phyloP scores from a whole-genome alignment of 305 asterid species.

The Rubia peregrina region DNA sequence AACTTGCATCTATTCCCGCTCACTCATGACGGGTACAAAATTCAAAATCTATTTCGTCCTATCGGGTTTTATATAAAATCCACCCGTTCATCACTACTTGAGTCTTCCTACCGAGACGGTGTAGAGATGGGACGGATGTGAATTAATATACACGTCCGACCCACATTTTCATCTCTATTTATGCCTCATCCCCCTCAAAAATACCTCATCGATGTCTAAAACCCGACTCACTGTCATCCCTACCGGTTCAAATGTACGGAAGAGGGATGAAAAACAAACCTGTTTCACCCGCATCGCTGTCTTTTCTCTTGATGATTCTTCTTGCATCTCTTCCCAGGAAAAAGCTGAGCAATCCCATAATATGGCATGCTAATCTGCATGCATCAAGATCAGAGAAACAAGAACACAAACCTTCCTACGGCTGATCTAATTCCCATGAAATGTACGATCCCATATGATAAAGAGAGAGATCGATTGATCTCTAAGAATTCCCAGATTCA shows the following conservation, averaged over 20 bases:
- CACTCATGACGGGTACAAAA: too few species aligned
- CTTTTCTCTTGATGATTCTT: conserved; percentile 66
- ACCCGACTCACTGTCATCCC: too few species aligned
- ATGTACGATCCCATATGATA: background rate
- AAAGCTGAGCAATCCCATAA: conserved; percentile 53
- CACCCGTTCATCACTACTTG: too few species aligned
- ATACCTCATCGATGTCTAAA: too few species aligned
- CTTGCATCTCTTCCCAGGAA: conserved; percentile 40
- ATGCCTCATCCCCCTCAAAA: too few species aligned
- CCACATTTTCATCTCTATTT: too few species aligned
- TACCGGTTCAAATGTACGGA: background rate
- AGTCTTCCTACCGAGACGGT: too few species aligned
- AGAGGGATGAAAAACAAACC: conserved; percentile 28
- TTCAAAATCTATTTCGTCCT: too few species aligned
- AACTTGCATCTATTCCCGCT: too few species aligned
- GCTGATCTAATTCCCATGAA: background rate
- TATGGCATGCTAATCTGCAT: conserved; percentile 4
- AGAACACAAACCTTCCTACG: background rate
- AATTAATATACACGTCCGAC: too few species aligned
- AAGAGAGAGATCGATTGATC: background rate
- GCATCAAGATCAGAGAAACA: background rate
- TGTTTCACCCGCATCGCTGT: conserved; percentile 88
- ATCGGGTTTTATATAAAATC: too few species aligned
- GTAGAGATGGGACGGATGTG: too few species aligned
- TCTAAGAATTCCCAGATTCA: background rate